phyloP scores from a whole-genome alignment of 306 rosid species.

The Pueraria montana region DNA sequence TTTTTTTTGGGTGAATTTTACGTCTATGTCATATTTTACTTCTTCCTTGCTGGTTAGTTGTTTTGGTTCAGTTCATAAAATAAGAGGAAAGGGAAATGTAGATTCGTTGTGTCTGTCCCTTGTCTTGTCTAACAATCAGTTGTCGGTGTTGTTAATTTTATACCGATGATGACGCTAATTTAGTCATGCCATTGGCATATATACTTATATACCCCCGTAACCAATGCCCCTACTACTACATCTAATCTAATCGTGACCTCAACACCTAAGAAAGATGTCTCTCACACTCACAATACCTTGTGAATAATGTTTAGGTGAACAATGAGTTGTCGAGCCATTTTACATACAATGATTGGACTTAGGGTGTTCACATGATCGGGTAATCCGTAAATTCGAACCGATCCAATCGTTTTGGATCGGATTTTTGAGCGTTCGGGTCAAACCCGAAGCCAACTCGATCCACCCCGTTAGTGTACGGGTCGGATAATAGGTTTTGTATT shows the following conservation, averaged over 20 bases:
- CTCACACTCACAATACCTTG: no score
- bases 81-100: not conserved
- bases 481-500: no score
- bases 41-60: no score
- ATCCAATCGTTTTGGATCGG: no score
- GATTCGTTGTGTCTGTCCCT: not conserved
- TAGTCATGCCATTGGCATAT: not conserved
- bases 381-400: no score
- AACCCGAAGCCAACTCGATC: no score
- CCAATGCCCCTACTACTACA: not conserved
- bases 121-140: not conserved
- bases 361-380: no score
- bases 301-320: not conserved
- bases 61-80: not conserved
- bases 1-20: no score
- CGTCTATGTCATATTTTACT: no score
- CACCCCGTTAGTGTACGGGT: no score
- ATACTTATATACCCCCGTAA: no score
- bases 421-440: no score
- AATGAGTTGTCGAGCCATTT: not conserved
- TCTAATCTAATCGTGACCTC: slow-evolving; percentile 1
- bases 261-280: not conserved
- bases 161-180: not conserved
- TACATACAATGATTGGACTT: not conserved
- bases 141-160: not conserved